A percentile compares a stretch with the other conserved stretches of the same genome.
phyloP scores from a whole-genome alignment of 2,329 filamentous ascomycete genomes.

The Bipolaris bicolor region DNA sequence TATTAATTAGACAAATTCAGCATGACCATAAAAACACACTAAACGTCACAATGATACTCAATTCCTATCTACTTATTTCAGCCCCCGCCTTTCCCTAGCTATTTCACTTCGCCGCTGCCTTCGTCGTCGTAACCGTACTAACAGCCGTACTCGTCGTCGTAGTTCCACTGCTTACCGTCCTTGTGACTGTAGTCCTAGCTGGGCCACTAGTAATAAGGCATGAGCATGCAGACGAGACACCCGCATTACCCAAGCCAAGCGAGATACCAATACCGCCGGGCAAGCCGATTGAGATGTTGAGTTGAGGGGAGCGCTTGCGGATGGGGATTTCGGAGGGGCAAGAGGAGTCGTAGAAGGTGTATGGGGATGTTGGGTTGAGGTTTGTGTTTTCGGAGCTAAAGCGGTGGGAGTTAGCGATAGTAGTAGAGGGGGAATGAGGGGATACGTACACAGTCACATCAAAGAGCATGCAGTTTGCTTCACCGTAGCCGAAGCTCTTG shows the following conservation, averaged over 20 bases:
- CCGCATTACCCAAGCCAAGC: slow-evolving; percentile 27
- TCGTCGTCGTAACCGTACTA: slow-evolving; percentile 13
- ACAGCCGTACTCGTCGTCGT: slow-evolving; percentile 19
- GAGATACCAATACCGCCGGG: slow-evolving; percentile 31
- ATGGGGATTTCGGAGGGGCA: slow-evolving; percentile 41
- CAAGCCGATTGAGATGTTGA: slow-evolving; percentile 15
- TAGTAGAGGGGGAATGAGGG: neutral
- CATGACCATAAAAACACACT: neutral
- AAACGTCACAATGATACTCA: too few species aligned
- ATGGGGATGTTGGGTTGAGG: slow-evolving; percentile 43
- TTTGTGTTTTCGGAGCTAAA: slow-evolving; percentile 39
- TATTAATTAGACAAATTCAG: neutral
- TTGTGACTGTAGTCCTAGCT: slow-evolving; percentile 33
- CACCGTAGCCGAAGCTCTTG: slow-evolving; percentile 42
- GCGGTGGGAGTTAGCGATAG: neutral
- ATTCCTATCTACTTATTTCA: neutral
- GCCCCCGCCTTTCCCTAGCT: neutral
- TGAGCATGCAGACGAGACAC: slow-evolving; percentile 38
- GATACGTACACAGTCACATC: slow-evolving; percentile 37
- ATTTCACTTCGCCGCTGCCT: neutral
- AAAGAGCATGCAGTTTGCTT: slow-evolving; percentile 45
- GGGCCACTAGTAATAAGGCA: slow-evolving; percentile 40
- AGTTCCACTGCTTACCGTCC: slow-evolving; percentile 25
- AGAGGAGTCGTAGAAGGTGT: slow-evolving; percentile 41
- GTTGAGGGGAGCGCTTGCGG: slow-evolving; percentile 32